Conservation (phyloP, 371 early-diverging fungal genomes). For the Mucor plumbeus region DNA sequence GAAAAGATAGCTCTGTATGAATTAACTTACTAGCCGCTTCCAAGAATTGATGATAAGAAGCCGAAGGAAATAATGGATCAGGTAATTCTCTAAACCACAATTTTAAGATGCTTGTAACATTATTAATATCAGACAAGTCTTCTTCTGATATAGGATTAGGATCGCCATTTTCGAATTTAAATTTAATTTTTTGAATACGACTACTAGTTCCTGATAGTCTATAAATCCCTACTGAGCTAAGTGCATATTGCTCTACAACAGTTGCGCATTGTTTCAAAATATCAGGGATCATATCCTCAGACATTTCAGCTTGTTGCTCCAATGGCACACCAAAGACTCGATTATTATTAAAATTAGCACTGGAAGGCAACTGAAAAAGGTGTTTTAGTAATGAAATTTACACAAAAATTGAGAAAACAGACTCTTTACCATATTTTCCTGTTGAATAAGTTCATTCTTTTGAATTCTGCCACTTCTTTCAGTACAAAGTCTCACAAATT, state of each 20-base stretch:
- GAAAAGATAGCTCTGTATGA: no score
- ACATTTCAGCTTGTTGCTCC: slow-evolving; percentile 65
- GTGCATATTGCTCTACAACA: slow-evolving; percentile 74
- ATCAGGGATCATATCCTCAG: slow-evolving; percentile 70
- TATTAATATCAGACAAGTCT: slow-evolving; percentile 75
- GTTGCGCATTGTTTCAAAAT: slow-evolving; percentile 77
- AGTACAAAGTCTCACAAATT: slow-evolving; percentile 30
- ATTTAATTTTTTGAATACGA: slow-evolving; percentile 35
- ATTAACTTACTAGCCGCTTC: slow-evolving; percentile 64
- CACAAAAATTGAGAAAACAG: background rate
- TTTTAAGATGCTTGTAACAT: slow-evolving; percentile 84
- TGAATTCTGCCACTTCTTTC: slow-evolving; percentile 32
- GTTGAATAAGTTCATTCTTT: slow-evolving; percentile 21
- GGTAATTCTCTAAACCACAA: slow-evolving; percentile 93
- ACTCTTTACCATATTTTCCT: slow-evolving; percentile 18
- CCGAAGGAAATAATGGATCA: slow-evolving; percentile 78
- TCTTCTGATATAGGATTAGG: slow-evolving; percentile 48
- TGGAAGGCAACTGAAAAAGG: background rate
- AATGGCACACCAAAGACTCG: slow-evolving; percentile 75
- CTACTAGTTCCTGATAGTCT: slow-evolving; percentile 77
- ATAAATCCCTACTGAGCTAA: slow-evolving; percentile 80
- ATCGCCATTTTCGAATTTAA: slow-evolving; percentile 33
- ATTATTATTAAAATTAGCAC: slow-evolving; percentile 25
- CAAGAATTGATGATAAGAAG: slow-evolving; percentile 68
- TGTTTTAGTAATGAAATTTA: background rate